Evolutionary conservation across 2,329 filamentous ascomycete species (phyloP), one percentile per base, ranked within the genome.

Genomic region (Xylariaceae sp.): DNA sequence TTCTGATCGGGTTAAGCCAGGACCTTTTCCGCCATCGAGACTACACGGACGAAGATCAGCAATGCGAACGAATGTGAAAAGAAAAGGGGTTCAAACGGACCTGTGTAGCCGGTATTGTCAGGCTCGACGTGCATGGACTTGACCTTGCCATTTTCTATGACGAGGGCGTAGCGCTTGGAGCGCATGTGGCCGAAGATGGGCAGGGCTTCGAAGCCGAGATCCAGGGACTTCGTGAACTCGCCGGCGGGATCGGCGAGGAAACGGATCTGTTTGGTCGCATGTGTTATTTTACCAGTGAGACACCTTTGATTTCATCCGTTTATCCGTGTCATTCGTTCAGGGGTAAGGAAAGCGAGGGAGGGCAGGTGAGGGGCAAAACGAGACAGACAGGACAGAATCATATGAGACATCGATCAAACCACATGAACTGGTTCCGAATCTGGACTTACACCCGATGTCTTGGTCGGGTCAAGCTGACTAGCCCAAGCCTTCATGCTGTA

Each of bases 401-500:
- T 30, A 30, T 30, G n/a, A 34, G 51, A 52, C 50, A 52, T 41
- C 11, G 39, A 4, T 15, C 1, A 9, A 9, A 39, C 3, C 1
- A 8, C 1, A 23, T 44, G 17, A 13, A 37, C 9, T 37, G 15
- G 23, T 18, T 7, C 4, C 2, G 49, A 23, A 45, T 13, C 10
- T n/a, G 4, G 6, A 81, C 88, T 75, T 83, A 95, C 91, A 53
- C 89, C 89, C 61, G 88, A 90, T 73, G 85, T 82, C 67, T 84
- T 83, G 4, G 81, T 78, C 9, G 91, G 89, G 74, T 97, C 92
- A 49, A 97, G 81, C 62, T 84, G 80, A 64, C 88, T 83, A 51
- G 78, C 86, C 92, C 92, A 97, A 4, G 92, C 92, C 76, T 95
- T 95, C 83, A 92, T 96, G 51, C 90, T 94, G 58, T 58, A 18